Evolutionary conservation across 768 basidiomycete genomes (phyloP).

Genomic region (Porpolomopsis calyptriformis): DNA sequence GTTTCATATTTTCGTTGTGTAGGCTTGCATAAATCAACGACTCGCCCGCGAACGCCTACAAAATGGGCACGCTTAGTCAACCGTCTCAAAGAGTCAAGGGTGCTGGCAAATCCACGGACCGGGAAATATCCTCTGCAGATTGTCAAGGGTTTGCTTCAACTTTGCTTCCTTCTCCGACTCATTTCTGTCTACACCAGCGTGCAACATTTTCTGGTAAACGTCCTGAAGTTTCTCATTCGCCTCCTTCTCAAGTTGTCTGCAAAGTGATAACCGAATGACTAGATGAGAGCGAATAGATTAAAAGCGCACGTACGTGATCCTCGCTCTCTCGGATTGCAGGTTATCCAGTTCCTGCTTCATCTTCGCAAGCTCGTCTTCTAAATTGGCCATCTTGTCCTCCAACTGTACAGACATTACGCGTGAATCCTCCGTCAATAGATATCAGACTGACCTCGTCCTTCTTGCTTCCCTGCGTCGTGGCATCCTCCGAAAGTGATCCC

Average conservation of each 20-base stretch:
- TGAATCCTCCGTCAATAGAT: not conserved
- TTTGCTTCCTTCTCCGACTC: slow-evolving; percentile 77
- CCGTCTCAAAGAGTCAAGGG: too few relatives aligned
- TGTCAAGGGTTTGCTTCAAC: slow-evolving; percentile 78
- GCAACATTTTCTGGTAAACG: slow-evolving; percentile 72
- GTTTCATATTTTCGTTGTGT: slow-evolving; percentile 85
- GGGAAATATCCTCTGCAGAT: slow-evolving; percentile 81
- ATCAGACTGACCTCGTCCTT: slow-evolving; percentile 28
- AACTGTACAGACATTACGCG: slow-evolving; percentile 28
- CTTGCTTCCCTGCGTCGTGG: slow-evolving; percentile 34
- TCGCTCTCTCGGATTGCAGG: slow-evolving; percentile 70
- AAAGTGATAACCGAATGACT: not conserved
- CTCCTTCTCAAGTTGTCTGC: slow-evolving; percentile 81
- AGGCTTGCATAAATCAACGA: slow-evolving; percentile 92
- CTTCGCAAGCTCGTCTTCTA: slow-evolving; percentile 51
- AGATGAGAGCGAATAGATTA: not conserved
- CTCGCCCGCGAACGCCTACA: slow-evolving; percentile 80
- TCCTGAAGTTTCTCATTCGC: slow-evolving; percentile 84
- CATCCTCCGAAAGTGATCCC: slow-evolving; percentile 46
- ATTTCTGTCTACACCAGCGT: slow-evolving; percentile 81
- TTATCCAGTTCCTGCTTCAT: slow-evolving; percentile 75
- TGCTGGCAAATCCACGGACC: slow-evolving; percentile 29
- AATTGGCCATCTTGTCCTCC: slow-evolving; percentile 44
- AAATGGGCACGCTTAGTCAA: too few relatives aligned
- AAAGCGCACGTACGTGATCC: slow-evolving; percentile 51